Conservation (phyloP, 768 basidiomycete genomes). For the Termitomyces sp. region DNA sequence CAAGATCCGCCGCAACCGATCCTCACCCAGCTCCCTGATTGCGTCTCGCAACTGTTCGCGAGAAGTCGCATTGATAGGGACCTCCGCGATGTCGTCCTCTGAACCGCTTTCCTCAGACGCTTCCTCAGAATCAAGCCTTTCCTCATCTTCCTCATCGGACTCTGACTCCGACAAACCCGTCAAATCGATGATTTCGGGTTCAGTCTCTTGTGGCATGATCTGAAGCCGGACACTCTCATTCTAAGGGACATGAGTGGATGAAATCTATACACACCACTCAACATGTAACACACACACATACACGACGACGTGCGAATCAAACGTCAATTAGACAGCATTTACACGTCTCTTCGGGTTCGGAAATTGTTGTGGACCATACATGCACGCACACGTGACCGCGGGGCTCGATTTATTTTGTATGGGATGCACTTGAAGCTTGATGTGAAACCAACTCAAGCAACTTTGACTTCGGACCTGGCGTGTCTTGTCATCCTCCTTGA, state of each 20-base stretch:
- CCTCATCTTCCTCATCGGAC: constrained; percentile 16
- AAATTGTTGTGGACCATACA: not conserved
- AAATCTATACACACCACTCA: constrained; percentile 5
- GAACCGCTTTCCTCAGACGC: constrained; percentile 22
- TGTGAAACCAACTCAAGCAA: too few species aligned
- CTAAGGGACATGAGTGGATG: not conserved
- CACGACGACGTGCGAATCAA: not conserved
- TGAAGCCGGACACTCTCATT: constrained; percentile 10
- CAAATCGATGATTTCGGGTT: constrained; percentile 38
- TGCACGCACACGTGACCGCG: constrained; percentile 14
- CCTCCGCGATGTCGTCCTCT: constrained; percentile 23
- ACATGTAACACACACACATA: constrained; percentile 2
- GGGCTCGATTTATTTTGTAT: not conserved
- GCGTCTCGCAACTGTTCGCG: constrained; percentile 36
- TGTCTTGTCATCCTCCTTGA: not conserved
- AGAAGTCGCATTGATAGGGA: constrained; percentile 31
- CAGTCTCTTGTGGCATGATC: constrained; percentile 20
- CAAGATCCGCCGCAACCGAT: constrained; percentile 37
- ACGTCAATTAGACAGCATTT: not conserved
- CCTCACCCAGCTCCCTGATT: constrained; percentile 35
- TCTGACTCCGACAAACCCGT: constrained; percentile 32
- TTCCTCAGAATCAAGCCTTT: constrained; percentile 12
- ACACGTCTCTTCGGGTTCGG: not conserved
- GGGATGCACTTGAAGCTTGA: too few species aligned
- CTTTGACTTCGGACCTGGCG: not conserved